Conservation (phyloP, 805 yeast genomes). For the Diddensiella transvaalensis region DNA sequence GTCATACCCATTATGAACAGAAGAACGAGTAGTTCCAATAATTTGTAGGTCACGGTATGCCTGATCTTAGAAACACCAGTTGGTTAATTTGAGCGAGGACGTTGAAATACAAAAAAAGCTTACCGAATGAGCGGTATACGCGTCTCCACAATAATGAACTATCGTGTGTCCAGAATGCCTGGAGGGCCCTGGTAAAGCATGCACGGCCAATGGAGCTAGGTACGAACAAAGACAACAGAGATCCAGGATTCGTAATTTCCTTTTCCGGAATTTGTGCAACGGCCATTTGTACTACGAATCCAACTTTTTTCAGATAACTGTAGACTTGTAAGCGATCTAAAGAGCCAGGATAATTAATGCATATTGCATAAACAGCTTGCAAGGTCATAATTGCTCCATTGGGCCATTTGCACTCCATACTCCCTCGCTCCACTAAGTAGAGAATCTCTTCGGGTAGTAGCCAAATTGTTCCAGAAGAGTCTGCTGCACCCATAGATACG, state of each 20-base stretch:
- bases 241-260: no score
- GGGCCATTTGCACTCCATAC: slow-evolving; percentile 38
- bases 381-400: slow-evolving; percentile 48
- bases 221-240: no score
- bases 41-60: not conserved
- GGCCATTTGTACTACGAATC: slow-evolving; percentile 57
- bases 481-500: slow-evolving; percentile 65
- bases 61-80: not conserved
- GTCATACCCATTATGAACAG: not conserved
- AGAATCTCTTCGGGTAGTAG: slow-evolving; percentile 65
- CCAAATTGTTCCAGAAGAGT: slow-evolving; percentile 46
- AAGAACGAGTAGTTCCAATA: not conserved
- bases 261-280: not conserved
- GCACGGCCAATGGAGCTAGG: no score
- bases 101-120: not conserved
- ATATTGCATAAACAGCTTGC: slow-evolving; percentile 58
- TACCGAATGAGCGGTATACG: slow-evolving; percentile 5
- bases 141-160: not conserved
- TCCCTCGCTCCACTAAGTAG: slow-evolving; percentile 80
- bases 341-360: slow-evolving; percentile 41
- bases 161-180: not conserved
- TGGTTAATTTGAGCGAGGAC: not conserved
- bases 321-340: slow-evolving; percentile 63
- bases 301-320: slow-evolving; percentile 70
- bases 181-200: no score